Evolutionary conservation across 345 rosid genomes (phyloP).

Genomic region (Psidium friedrichsthalianum): DNA sequence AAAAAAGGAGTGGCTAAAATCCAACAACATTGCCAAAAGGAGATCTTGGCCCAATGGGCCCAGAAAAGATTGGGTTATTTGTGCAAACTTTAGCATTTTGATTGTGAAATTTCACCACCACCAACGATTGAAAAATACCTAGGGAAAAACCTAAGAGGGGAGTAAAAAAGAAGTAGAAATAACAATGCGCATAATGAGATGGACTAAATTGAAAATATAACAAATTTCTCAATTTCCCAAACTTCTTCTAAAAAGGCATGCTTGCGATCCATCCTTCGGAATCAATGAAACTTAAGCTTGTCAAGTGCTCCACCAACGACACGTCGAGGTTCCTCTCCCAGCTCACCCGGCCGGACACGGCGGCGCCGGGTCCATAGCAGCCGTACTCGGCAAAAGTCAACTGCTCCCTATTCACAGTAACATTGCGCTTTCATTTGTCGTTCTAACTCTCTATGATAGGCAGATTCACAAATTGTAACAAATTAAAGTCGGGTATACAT

Average conservation of each 20-base stretch:
- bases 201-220: not conserved
- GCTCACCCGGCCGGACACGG: conserved; percentile 14
- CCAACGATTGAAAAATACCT: not conserved
- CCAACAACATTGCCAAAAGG: not conserved
- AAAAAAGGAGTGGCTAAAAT: not conserved
- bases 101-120: not conserved
- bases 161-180: no score
- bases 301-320: not conserved
- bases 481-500: not conserved
- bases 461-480: not conserved
- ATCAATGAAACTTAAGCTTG: conserved; percentile 30
- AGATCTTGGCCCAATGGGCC: not conserved
- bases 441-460: not conserved
- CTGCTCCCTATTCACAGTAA: conserved; percentile 7
- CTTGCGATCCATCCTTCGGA: conserved; percentile 36
- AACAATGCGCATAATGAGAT: not conserved
- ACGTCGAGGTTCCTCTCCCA: conserved; percentile 29
- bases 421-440: not conserved
- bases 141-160: not conserved
- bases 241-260: conserved; percentile 15
- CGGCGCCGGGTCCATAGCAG: conserved; percentile 37
- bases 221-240: not conserved
- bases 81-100: not conserved
- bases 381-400: conserved; percentile 28
- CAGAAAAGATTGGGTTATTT: not conserved